A percentile compares a stretch with the other conserved stretches of the same genome.
Evolutionary conservation across 1,284 basidiomycete genomes (phyloP).

Genomic region (Mycena sp.): DNA sequence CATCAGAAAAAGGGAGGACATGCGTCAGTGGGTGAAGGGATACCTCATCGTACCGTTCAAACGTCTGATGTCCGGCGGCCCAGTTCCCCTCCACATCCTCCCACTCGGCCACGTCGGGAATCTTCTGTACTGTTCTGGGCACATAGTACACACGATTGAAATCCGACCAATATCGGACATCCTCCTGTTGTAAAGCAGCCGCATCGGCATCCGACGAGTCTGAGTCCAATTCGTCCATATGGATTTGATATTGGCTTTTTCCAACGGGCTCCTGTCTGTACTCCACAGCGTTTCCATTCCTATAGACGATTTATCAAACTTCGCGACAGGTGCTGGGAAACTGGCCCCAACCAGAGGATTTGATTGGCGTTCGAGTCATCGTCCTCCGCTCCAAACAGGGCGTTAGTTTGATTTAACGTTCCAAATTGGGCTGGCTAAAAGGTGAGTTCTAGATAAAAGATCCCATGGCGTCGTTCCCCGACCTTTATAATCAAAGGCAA

Average conservation of each 20-base stretch:
- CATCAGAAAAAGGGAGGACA: constrained; percentile 11
- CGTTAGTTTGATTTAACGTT: constrained; percentile 54
- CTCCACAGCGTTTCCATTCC: constrained; percentile 61
- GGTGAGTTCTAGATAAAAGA: constrained; percentile 19
- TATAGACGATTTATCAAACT: constrained; percentile 37
- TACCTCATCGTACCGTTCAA: constrained; percentile 65
- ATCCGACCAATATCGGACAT: constrained; percentile 82
- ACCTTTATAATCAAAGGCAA: constrained; percentile 77
- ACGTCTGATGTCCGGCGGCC: constrained; percentile 60
- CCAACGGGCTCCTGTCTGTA: constrained; percentile 62
- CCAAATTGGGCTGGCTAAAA: constrained; percentile 68
- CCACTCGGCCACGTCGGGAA: constrained; percentile 67
- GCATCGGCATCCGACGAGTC: constrained; percentile 34
- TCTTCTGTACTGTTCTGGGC: constrained; percentile 68
- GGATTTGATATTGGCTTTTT: constrained; percentile 63
- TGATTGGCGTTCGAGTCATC: constrained; percentile 38
- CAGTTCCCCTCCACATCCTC: constrained; percentile 65
- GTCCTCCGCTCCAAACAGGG: constrained; percentile 47
- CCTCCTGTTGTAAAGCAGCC: constrained; percentile 28
- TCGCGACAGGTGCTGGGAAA: constrained; percentile 9
- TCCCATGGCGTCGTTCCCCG: constrained; percentile 25
- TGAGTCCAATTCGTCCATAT: constrained; percentile 49
- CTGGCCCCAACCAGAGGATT: constrained; percentile 44
- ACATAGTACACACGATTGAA: constrained; percentile 75
- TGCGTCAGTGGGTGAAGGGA: constrained; percentile 21